phyloP scores from a whole-genome alignment of 495 filamentous ascomycete genomes.

The Terfezia boudieri region DNA sequence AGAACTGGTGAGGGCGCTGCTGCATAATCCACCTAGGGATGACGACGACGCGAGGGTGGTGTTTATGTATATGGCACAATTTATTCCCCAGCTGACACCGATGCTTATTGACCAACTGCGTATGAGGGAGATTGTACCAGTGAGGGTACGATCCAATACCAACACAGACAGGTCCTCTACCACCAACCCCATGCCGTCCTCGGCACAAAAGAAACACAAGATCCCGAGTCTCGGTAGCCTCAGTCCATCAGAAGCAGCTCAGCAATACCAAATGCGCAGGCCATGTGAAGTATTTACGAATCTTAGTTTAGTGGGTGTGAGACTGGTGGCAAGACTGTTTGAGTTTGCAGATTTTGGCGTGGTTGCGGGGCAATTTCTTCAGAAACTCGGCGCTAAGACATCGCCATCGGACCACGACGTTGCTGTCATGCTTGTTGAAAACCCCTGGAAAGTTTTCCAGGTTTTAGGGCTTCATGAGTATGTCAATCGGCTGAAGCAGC shows the following conservation, averaged over 20 bases:
- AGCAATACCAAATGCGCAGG: no score
- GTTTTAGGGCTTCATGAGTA: background rate
- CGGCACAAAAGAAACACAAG: no score
- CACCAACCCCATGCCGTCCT: background rate
- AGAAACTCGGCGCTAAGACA: background rate
- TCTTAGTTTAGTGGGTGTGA: background rate
- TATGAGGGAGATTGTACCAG: background rate
- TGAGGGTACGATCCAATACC: background rate
- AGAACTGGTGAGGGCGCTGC: background rate
- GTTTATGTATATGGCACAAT: background rate
- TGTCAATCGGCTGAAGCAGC: background rate
- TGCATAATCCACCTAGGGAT: background rate
- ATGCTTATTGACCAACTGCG: background rate
- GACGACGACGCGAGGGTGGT: background rate
- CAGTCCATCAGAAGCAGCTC: no score
- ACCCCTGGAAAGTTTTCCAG: background rate
- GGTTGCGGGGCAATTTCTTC: background rate
- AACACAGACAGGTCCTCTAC: background rate
- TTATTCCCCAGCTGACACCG: background rate
- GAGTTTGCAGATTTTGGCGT: background rate
- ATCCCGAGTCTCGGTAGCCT: no score
- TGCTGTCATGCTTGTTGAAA: background rate
- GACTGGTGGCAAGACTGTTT: background rate
- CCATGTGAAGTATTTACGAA: background rate
- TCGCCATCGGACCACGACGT: background rate